Evolutionary conservation across 768 basidiomycete species (phyloP).

Genomic region (Leucosporidium scottii): DNA sequence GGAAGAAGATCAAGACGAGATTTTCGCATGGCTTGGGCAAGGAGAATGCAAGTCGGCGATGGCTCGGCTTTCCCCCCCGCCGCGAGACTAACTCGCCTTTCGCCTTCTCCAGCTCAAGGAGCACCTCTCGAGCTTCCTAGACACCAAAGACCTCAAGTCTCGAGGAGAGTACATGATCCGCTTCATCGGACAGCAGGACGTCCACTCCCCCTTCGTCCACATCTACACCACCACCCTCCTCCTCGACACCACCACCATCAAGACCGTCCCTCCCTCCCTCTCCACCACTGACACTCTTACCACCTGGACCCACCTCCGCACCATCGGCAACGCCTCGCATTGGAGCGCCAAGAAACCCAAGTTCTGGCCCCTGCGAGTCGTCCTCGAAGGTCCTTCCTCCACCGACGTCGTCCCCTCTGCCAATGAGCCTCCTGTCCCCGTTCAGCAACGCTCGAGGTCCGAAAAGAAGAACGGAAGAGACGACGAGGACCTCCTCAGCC

Average conservation of each 20-base stretch:
- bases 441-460: not conserved
- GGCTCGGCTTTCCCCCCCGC: not conserved
- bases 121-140: slow-evolving; percentile 16
- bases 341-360: slow-evolving; percentile 27
- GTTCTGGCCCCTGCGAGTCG: slow-evolving; percentile 30
- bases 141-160: slow-evolving; percentile 4
- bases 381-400: slow-evolving; percentile 8
- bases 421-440: not conserved
- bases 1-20: slow-evolving; percentile 23
- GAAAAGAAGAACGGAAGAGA: not conserved
- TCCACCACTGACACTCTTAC: not conserved
- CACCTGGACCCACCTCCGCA: slow-evolving; percentile 14
- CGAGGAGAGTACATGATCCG: slow-evolving; percentile 26
- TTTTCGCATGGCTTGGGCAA: slow-evolving; percentile 21
- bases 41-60: slow-evolving; percentile 4
- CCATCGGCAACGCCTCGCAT: not conserved
- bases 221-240: slow-evolving; percentile 13
- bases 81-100: not conserved
- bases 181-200: slow-evolving; percentile 16
- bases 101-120: slow-evolving; percentile 1
- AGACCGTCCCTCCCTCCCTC: not conserved
- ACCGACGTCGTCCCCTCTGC: not conserved
- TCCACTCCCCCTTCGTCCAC: slow-evolving; percentile 19
- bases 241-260: not conserved
- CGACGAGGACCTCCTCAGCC: not conserved